These are phyloP conservation scores for Phlyctochytrium arcticum DNA, from an alignment of 192 early-diverging fungal species.

Conservation along the genomic window DNA sequence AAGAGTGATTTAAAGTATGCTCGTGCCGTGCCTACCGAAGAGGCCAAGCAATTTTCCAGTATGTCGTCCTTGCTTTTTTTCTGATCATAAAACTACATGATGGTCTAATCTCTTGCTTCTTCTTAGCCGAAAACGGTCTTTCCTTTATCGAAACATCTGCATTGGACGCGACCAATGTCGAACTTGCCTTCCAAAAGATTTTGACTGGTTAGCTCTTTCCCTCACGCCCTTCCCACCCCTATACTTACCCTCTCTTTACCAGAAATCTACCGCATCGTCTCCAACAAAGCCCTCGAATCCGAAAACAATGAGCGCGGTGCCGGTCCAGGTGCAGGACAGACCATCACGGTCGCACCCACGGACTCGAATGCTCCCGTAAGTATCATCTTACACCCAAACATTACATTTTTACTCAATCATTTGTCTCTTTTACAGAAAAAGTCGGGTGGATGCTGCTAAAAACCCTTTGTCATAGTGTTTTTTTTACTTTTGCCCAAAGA, in stretches of 20 bases:
- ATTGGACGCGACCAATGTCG: constrained; percentile 94
- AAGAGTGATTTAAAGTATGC: constrained; percentile 89
- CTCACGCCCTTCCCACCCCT: too few relatives aligned
- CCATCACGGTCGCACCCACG: constrained; percentile 26
- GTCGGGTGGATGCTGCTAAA: constrained; percentile 25
- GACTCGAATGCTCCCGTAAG: constrained; percentile 15
- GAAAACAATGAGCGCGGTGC: constrained; percentile 14
- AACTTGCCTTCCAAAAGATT: constrained; percentile 92
- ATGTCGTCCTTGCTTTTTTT: constrained; percentile 19
- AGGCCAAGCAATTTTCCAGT: constrained; percentile 96
- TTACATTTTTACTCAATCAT: background rate
- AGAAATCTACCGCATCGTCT: constrained; percentile 94
- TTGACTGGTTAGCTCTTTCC: constrained; percentile 78
- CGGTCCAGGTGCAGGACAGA: constrained; percentile 25
- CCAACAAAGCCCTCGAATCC: constrained; percentile 88
- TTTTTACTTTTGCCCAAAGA: too few relatives aligned
- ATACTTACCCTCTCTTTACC: background rate
- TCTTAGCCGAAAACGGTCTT: constrained; percentile 78
- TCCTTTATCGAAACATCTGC: constrained; percentile 99
- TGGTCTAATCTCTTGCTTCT: too few relatives aligned
- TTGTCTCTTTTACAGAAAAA: constrained; percentile 10
- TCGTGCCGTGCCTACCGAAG: constrained; percentile 93
- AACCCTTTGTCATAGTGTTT: too few relatives aligned
- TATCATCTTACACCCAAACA: background rate
- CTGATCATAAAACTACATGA: too few relatives aligned